A percentile compares a stretch with the other conserved stretches of the same genome.
These are phyloP conservation scores for Acanthamoeba sp. DNA, from an alignment of 208 protist species.

Conservation along the genomic window DNA sequence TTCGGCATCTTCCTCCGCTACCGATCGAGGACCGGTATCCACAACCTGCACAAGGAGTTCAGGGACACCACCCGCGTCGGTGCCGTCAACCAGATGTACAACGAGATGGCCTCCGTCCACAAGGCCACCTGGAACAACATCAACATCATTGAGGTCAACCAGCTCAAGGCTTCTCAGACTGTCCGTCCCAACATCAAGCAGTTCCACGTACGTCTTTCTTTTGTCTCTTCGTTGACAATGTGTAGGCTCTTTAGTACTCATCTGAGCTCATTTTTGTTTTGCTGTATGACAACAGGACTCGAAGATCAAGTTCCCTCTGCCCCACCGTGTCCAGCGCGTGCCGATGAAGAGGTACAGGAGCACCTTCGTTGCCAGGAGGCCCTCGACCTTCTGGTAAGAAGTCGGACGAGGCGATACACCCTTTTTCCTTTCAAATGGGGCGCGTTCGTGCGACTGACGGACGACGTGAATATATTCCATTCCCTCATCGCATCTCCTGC, in stretches of 20 bases:
- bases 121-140: constrained; percentile 60
- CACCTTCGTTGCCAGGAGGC: constrained; percentile 56
- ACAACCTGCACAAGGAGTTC: constrained; percentile 99
- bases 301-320: constrained; percentile 74
- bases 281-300: constrained; percentile 31
- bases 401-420: neutral
- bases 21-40: constrained; percentile 97
- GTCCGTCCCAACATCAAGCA: constrained; percentile 49
- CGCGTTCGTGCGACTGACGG: constrained; percentile 39
- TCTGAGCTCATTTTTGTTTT: neutral
- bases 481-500: neutral
- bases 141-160: constrained; percentile 63
- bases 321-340: constrained; percentile 47
- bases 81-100: constrained; percentile 97
- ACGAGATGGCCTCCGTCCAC: constrained; percentile 72
- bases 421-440: neutral
- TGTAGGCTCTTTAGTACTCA: neutral
- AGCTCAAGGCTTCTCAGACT: constrained; percentile 19
- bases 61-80: constrained; percentile 96
- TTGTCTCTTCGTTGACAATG: neutral
- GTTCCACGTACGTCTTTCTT: constrained; percentile 60
- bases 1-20: constrained; percentile 99
- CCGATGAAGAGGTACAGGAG: constrained; percentile 69
- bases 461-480: constrained; percentile 30
- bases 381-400: constrained; percentile 61